These are phyloP conservation scores for Cutaneotrichosporon mucoides DNA, from an alignment of 1,284 basidiomycete species.

Conservation along the genomic window DNA sequence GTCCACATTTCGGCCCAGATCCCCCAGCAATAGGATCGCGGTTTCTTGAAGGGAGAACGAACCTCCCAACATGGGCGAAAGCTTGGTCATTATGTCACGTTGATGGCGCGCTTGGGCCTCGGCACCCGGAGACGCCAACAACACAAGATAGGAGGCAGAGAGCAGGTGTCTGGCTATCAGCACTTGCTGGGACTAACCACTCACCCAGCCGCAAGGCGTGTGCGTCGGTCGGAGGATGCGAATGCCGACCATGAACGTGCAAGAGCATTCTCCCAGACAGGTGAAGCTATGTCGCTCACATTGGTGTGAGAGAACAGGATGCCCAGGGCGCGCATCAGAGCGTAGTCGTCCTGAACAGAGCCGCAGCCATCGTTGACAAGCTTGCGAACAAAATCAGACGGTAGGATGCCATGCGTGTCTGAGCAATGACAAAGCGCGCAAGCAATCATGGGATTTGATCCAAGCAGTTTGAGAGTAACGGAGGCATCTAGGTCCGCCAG, in stretches of 20 bases:
- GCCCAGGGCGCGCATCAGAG: slow-evolving; percentile 17
- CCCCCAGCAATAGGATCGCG: slow-evolving; percentile 25
- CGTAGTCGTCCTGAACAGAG: slow-evolving; percentile 5
- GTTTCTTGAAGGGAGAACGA: slow-evolving; percentile 22
- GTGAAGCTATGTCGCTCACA: neutral
- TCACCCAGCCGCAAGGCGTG: slow-evolving; percentile 20
- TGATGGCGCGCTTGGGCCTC: no score
- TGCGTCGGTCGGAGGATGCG: slow-evolving; percentile 18
- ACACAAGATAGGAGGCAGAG: neutral
- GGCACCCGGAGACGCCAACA: neutral
- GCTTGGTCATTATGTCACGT: neutral
- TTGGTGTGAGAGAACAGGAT: slow-evolving; percentile 18
- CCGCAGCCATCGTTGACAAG: neutral
- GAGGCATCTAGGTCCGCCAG: slow-evolving; percentile 5
- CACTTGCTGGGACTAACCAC: neutral
- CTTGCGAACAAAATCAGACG: slow-evolving; percentile 1
- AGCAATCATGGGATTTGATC: slow-evolving; percentile 5
- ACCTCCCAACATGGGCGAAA: neutral
- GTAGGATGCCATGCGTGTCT: slow-evolving; percentile 5
- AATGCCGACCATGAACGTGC: slow-evolving; percentile 14
- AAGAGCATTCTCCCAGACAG: slow-evolving; percentile 7
- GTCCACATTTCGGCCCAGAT: slow-evolving; percentile 53
- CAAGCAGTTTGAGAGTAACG: slow-evolving; percentile 7
- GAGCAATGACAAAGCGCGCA: slow-evolving; percentile 14
- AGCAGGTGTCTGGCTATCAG: slow-evolving; percentile 15